Percentiles rank a stretch among this genome's conserved stretches.
Evolutionary conservation across 75 land plant genomes (phyloP).

Genomic region (Ceratopteris richardii): DNA sequence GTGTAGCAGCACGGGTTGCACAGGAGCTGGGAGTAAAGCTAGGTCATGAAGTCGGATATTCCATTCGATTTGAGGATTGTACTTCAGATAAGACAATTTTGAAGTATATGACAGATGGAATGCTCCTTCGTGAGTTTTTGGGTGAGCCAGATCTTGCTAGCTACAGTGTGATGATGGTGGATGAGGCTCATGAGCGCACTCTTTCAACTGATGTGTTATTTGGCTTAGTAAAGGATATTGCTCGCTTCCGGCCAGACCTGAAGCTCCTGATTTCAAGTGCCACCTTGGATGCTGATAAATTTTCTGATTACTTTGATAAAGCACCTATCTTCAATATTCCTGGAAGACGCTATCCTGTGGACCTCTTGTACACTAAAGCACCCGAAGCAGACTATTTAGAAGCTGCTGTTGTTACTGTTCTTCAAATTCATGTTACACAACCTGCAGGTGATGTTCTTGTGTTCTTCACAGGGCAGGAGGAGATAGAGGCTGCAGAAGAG

Average conservation of each 20-base stretch:
- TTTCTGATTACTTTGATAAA: slow-evolving; percentile 86
- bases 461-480: slow-evolving; percentile 96
- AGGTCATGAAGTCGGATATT: slow-evolving; percentile 98
- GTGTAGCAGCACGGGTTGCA: slow-evolving; percentile 95
- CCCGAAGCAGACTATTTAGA: slow-evolving; percentile 98
- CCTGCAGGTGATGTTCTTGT: slow-evolving; percentile 87
- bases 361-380: slow-evolving; percentile 82
- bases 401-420: slow-evolving; percentile 86
- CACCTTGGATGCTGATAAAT: slow-evolving; percentile 94
- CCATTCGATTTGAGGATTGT: slow-evolving; percentile 98
- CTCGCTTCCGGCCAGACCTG: slow-evolving; percentile 77
- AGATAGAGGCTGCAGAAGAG: slow-evolving; percentile 91
- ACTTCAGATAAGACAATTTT: slow-evolving; percentile 84
- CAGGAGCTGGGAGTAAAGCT: slow-evolving; percentile 98
- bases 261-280: slow-evolving; percentile 98
- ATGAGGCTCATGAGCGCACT: slow-evolving; percentile 45
- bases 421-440: slow-evolving; percentile 94
- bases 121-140: slow-evolving; percentile 85
- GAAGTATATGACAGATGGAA: slow-evolving; percentile 99
- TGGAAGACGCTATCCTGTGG: slow-evolving; percentile 90
- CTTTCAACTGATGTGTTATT: slow-evolving; percentile 11
- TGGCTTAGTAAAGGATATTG: slow-evolving; percentile 57
- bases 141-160: slow-evolving; percentile 91
- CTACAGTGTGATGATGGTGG: slow-evolving; percentile 98
- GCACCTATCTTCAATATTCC: slow-evolving; percentile 96